Conservation (phyloP, 805 yeast species). For the Ogataea trehalophila region DNA sequence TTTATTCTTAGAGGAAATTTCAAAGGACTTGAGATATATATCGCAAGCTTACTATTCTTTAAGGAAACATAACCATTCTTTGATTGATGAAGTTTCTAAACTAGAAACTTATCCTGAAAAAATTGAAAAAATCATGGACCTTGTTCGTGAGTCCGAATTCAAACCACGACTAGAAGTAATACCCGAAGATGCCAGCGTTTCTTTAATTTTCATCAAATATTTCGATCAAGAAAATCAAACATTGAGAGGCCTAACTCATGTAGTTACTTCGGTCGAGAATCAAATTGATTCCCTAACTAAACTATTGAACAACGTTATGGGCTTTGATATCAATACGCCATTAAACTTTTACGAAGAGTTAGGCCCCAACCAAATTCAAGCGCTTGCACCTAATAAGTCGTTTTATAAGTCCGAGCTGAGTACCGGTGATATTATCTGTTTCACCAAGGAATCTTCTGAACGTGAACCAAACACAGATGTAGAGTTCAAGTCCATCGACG, state of each 20-base stretch:
- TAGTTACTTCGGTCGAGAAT: slow-evolving; percentile 45
- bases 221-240: slow-evolving; percentile 42
- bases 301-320: slow-evolving; percentile 37
- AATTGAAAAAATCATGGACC: slow-evolving; percentile 5
- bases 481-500: slow-evolving; percentile 34
- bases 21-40: slow-evolving; percentile 34
- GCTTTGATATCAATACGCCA: slow-evolving; percentile 30
- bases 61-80: slow-evolving; percentile 3
- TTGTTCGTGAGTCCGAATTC: slow-evolving; percentile 10
- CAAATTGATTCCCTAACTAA: slow-evolving; percentile 37
- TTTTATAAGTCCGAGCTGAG: slow-evolving; percentile 55
- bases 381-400: slow-evolving; percentile 34
- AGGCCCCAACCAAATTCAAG: slow-evolving; percentile 47
- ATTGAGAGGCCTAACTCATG: slow-evolving; percentile 64
- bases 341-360: slow-evolving; percentile 56
- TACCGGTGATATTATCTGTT: slow-evolving; percentile 62
- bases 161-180: slow-evolving; percentile 21
- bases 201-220: slow-evolving; percentile 24
- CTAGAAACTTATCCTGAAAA: slow-evolving; percentile 6
- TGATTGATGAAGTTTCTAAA: slow-evolving; percentile 3
- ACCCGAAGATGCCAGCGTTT: slow-evolving; percentile 19
- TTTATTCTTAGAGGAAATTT: slow-evolving; percentile 61
- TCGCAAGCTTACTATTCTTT: slow-evolving; percentile 21
- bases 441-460: slow-evolving; percentile 19
- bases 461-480: background rate